Evolutionary conservation across 2,329 filamentous ascomycete species (phyloP).

Genomic region (Lecanicillium sp.): DNA sequence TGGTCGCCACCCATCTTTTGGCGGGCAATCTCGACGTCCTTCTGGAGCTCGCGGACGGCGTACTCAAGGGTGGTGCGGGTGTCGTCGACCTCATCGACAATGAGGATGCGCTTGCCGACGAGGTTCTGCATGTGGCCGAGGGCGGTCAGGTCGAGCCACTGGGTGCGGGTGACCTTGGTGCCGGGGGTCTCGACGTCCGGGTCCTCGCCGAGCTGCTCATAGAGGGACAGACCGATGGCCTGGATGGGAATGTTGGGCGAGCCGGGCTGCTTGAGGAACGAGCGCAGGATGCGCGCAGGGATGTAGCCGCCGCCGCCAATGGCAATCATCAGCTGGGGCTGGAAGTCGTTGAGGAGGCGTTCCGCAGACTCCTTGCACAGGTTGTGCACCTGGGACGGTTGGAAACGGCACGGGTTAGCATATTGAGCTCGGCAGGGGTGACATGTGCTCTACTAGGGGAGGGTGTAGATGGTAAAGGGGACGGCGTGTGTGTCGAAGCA

Average conservation of each 20-base stretch:
- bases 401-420: conserved; percentile 5
- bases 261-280: conserved; percentile 86
- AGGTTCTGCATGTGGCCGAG: conserved; percentile 79
- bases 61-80: conserved; percentile 92
- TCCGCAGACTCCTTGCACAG: conserved; percentile 83
- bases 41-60: conserved; percentile 84
- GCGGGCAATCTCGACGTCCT: conserved; percentile 81
- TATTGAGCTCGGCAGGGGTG: not conserved
- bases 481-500: too few species aligned
- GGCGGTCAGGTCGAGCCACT: conserved; percentile 90
- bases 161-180: conserved; percentile 92
- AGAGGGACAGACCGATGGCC: conserved; percentile 94
- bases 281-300: conserved; percentile 90
- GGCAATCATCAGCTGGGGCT: conserved; percentile 95
- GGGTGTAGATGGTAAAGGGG: not conserved
- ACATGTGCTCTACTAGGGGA: too few species aligned
- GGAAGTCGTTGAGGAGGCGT: conserved; percentile 74
- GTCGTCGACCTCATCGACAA: conserved; percentile 94
- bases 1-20: conserved; percentile 58
- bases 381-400: conserved; percentile 72
- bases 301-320: conserved; percentile 98
- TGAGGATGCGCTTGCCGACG: conserved; percentile 84
- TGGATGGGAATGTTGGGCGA: conserved; percentile 96
- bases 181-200: conserved; percentile 62
- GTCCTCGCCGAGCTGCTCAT: conserved; percentile 67